Percentiles rank a stretch among this genome's conserved stretches.
Conservation (phyloP, 1,284 basidiomycete genomes). For the Apiotrichum domesticum region DNA sequence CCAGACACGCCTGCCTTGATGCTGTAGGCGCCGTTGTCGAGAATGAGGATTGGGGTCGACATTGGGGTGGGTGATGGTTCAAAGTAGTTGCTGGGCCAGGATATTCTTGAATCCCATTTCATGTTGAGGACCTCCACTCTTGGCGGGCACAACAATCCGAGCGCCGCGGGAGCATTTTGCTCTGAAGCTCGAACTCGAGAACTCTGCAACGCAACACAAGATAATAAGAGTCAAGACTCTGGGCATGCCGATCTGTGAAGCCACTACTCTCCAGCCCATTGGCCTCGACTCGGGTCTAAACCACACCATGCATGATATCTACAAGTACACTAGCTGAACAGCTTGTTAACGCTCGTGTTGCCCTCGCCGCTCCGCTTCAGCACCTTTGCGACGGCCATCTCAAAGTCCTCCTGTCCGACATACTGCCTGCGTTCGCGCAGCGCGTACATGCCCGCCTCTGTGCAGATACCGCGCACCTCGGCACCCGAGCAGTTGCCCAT, state of each 20-base stretch:
- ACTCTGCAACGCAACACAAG: too few relatives aligned
- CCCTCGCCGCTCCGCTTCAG: conserved; percentile 88
- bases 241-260: too few relatives aligned
- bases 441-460: conserved; percentile 98
- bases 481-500: conserved; percentile 99
- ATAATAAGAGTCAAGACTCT: too few relatives aligned
- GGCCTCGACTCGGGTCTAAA: too few relatives aligned
- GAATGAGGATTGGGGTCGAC: conserved; percentile 54
- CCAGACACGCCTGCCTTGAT: conserved; percentile 66
- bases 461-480: conserved; percentile 96
- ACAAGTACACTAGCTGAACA: conserved; percentile 53
- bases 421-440: conserved; percentile 90
- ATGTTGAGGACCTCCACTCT: too few relatives aligned
- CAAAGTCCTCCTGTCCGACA: conserved; percentile 97
- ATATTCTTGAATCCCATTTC: too few relatives aligned
- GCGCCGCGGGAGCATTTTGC: too few relatives aligned
- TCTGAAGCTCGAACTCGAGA: too few relatives aligned
- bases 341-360: conserved; percentile 82
- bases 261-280: too few relatives aligned
- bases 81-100: too few relatives aligned
- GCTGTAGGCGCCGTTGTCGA: conserved; percentile 77
- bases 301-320: neutral
- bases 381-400: conserved; percentile 95
- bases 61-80: neutral
- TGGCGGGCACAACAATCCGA: too few relatives aligned